Base-by-base conservation (phyloP, 78 protist species). In the Chrysochromulina tobinii region DNA sequence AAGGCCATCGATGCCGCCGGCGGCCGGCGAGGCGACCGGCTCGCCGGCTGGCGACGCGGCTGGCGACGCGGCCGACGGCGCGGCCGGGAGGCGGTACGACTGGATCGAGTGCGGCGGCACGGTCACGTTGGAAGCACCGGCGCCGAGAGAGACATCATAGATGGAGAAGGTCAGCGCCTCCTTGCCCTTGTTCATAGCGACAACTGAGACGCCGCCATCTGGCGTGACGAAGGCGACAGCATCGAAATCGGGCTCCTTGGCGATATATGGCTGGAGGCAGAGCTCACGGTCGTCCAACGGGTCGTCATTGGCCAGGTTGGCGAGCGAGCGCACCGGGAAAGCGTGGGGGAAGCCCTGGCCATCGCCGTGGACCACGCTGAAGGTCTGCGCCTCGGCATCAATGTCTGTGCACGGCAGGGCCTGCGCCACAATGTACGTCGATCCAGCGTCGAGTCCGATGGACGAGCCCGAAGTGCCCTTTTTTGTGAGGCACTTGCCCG, bases 21-120 rank as follows among this genome's bases (percentile, higher is more conserved):
- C 38, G 38, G 38, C 38, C 38, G 38, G 38, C 38, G 38, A 38
- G 38, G 38, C 38, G 38, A 38, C 38, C 38, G 38, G 38, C 38
- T 38, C 38, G 38, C 38, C 38, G 38, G 38, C 38, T 38, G 38
- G 38, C 38, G 38, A 38, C 38, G 38, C 38, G 38, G 38, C 38
- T 38, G 38, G 38, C 38, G 38, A 38, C 38, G 38, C 38, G 38
- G 38, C 38, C 38, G 38, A 38, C 38, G 38, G 38, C 38, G 38
- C 38, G 38, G 38, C 38, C 38, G 38, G 38, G 38, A 38, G 38
- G 38, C 38, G 38, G 57, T 75, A 75, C 25, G 83, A 18, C 58
- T 75, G 83, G 58, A 75, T 75, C n/a, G 83, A 2, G 83, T 75
- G 83, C 58, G 58, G 27, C 58, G 83, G 58, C 58, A 75, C 23